Percentiles rank a stretch among this genome's conserved stretches.
These are phyloP conservation scores for Plantago coronopus DNA, from an alignment of 305 asterid genomes.

Conservation along the genomic window DNA sequence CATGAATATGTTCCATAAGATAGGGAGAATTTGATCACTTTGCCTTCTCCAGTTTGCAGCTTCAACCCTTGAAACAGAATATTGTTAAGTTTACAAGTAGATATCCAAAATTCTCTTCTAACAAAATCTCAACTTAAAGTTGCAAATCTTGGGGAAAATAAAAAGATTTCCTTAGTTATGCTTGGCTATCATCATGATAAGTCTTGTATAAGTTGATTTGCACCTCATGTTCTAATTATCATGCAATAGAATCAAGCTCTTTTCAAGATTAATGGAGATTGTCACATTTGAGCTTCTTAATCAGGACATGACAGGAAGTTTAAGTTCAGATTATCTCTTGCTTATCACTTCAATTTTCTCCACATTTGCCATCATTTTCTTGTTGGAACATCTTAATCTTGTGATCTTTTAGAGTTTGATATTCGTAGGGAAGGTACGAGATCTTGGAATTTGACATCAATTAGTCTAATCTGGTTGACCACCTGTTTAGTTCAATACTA, in stretches of 20 bases:
- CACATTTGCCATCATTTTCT: not conserved
- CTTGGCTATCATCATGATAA: constrained; percentile 12
- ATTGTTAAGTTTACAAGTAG: constrained; percentile 9
- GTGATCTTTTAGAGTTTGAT: not conserved
- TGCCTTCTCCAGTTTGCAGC: constrained; percentile 17
- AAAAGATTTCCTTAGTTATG: not conserved
- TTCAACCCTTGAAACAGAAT: constrained; percentile 33
- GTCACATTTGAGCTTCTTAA: constrained; percentile 17
- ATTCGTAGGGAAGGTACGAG: not conserved
- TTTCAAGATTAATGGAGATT: not conserved
- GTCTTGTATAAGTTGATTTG: constrained; percentile 16
- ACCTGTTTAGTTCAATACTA: too few species aligned
- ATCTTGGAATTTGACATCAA: not conserved
- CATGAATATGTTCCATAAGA: constrained; percentile 41
- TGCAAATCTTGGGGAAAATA: constrained; percentile 7
- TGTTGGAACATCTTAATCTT: not conserved
- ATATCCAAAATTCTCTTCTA: constrained; percentile 18
- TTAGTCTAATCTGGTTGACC: not conserved
- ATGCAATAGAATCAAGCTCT: constrained; percentile 23
- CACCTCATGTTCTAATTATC: constrained; percentile 28
- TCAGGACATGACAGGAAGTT: not conserved
- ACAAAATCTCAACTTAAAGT: not conserved
- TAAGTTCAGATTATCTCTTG: too few species aligned
- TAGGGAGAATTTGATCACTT: constrained; percentile 21
- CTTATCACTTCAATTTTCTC: not conserved